Conservation (phyloP, 208 protist genomes). For the Wallacemonas collosoma region DNA sequence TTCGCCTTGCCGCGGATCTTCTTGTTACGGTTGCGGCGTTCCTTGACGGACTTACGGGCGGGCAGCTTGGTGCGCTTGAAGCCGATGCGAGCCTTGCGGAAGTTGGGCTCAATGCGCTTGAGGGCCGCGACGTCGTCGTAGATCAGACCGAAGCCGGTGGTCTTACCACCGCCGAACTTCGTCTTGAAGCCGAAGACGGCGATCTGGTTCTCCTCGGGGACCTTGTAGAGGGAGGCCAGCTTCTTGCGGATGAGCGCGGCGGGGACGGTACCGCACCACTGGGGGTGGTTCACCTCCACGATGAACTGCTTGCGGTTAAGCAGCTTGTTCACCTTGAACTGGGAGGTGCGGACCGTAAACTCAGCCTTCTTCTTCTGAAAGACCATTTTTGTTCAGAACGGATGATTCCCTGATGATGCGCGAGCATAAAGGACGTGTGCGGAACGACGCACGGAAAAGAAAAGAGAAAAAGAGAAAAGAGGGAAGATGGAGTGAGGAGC, state of each 20-base stretch:
- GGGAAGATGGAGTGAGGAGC: background rate
- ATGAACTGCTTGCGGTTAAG: conserved; percentile 99
- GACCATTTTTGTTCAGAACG: conserved; percentile 55
- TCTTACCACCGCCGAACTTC: conserved; percentile 99
- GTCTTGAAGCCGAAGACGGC: conserved; percentile 98
- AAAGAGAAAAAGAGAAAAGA: conserved; percentile 10
- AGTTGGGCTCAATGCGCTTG: conserved; percentile 98
- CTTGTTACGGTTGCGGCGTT: conserved; percentile 99
- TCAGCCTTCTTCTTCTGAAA: conserved; percentile 94
- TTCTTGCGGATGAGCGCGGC: conserved; percentile 95
- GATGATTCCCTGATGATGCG: conserved; percentile 38
- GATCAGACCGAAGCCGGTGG: conserved; percentile 99
- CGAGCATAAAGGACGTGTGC: too few species aligned
- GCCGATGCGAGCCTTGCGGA: conserved; percentile 96
- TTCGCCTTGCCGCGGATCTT: conserved; percentile 98
- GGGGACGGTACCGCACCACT: conserved; percentile 93
- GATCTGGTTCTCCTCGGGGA: conserved; percentile 94
- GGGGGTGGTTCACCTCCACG: conserved; percentile 88
- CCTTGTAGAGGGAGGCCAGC: conserved; percentile 98
- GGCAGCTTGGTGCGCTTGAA: conserved; percentile 87
- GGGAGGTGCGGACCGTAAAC: conserved; percentile 94
- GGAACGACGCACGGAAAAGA: background rate
- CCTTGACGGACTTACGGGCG: conserved; percentile 98
- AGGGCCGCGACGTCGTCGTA: conserved; percentile 97
- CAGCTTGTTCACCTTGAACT: conserved; percentile 99